Evolutionary conservation across 768 basidiomycete species (phyloP).

Genomic region (Tricholoma furcatifolium): DNA sequence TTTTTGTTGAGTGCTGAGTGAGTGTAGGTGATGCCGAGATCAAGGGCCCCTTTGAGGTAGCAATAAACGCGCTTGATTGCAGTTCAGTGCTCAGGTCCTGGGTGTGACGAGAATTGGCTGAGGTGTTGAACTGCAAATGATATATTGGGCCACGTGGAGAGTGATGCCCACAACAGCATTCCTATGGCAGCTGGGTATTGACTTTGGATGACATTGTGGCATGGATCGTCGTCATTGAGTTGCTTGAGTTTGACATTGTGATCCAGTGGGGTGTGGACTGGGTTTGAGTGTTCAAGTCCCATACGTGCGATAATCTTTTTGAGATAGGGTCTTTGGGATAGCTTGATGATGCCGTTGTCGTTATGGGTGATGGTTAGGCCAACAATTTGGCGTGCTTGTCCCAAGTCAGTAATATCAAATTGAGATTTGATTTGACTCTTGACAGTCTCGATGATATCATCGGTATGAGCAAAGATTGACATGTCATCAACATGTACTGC

Average conservation of each 20-base stretch:
- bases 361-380: conserved; percentile 29
- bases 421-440: conserved; percentile 20
- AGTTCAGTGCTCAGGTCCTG: conserved; percentile 31
- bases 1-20: neutral
- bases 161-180: conserved; percentile 31
- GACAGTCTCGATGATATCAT: conserved; percentile 12
- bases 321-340: conserved; percentile 30
- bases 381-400: conserved; percentile 27
- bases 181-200: conserved; percentile 21
- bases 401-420: conserved; percentile 30
- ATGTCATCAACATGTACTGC: conserved; percentile 35
- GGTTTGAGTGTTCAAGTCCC: conserved; percentile 20
- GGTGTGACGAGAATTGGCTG: conserved; percentile 31
- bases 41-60: conserved; percentile 32
- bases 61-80: conserved; percentile 37
- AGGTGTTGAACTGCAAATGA: conserved; percentile 31
- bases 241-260: conserved; percentile 19
- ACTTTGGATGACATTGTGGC: neutral
- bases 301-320: conserved; percentile 23
- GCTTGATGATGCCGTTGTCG: conserved; percentile 18
- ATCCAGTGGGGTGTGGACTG: conserved; percentile 23
- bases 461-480: conserved; percentile 20
- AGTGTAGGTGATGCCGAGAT: conserved; percentile 18
- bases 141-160: conserved; percentile 38
- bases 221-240: conserved; percentile 7